A percentile compares a stretch with the other conserved stretches of the same genome.
Evolutionary conservation across 2,329 filamentous ascomycete species (phyloP).

Genomic region (Aureobasidium uvarum): DNA sequence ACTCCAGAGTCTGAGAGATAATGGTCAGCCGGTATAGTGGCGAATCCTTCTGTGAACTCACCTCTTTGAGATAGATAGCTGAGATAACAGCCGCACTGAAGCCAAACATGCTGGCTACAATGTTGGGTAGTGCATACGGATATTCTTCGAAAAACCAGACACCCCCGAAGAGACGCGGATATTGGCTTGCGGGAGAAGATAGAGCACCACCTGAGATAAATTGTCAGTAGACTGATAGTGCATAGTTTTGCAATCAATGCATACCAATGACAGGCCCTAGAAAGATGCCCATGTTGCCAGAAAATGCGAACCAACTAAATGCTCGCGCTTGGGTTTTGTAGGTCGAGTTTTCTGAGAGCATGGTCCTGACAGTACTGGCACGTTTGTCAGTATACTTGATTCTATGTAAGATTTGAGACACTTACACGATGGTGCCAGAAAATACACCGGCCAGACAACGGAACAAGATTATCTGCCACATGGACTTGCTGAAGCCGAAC

Average conservation of each 20-base stretch:
- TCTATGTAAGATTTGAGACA: too few species aligned
- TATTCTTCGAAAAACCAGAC: conserved; percentile 60
- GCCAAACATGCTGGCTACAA: conserved; percentile 58
- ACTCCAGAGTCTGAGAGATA: conserved; percentile 3
- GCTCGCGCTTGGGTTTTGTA: conserved; percentile 67
- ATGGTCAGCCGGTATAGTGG: neutral
- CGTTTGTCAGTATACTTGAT: neutral
- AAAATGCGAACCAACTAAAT: conserved; percentile 75
- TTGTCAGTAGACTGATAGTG: neutral
- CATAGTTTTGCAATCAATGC: neutral
- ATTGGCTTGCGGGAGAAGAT: conserved; percentile 65
- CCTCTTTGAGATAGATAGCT: conserved; percentile 60
- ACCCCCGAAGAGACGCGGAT: conserved; percentile 56
- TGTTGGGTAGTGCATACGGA: conserved; percentile 64
- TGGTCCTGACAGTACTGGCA: conserved; percentile 63
- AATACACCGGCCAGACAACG: conserved; percentile 71
- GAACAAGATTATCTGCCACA: conserved; percentile 74
- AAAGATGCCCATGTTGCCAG: conserved; percentile 71
- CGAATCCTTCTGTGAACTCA: conserved; percentile 31
- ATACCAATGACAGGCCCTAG: conserved; percentile 62
- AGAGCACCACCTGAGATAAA: conserved; percentile 60
- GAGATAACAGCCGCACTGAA: conserved; percentile 54
- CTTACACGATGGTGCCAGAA: conserved; percentile 63
- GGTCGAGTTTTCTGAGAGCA: conserved; percentile 72
- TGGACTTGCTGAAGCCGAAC: conserved; percentile 64